Percentiles rank a stretch among this genome's conserved stretches.
phyloP scores from a whole-genome alignment of 345 rosid species.

The Populus davidiana region DNA sequence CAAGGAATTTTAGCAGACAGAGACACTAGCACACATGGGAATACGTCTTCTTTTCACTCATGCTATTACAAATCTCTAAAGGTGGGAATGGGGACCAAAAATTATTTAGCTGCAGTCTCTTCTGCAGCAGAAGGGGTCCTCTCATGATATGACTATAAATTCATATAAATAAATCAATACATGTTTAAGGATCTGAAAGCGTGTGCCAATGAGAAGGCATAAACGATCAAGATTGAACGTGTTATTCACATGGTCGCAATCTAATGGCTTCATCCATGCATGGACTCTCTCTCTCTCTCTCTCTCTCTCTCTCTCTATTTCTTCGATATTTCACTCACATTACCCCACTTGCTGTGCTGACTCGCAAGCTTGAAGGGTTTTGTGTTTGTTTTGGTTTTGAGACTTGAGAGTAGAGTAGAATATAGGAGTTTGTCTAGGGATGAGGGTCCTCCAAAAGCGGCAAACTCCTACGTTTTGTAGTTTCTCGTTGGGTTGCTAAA shows the following conservation, averaged over 20 bases:
- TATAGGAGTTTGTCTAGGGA: not conserved
- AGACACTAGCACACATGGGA: not conserved
- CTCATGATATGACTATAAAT: not conserved
- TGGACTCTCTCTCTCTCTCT: not conserved
- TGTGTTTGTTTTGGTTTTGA: conserved; percentile 26
- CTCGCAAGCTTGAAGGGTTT: conserved; percentile 19
- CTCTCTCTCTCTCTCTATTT: not conserved
- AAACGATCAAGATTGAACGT: conserved; percentile 8
- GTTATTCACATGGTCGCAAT: conserved; percentile 38
- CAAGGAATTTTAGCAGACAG: no score
- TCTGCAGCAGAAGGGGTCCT: not conserved
- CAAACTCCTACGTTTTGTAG: conserved; percentile 31
- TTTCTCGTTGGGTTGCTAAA: conserved; percentile 39
- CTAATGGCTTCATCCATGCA: not conserved
- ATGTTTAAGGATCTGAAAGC: not conserved
- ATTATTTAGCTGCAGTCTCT: not conserved
- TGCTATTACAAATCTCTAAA: no score
- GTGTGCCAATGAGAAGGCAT: conserved; percentile 7
- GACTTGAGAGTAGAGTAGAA: not conserved
- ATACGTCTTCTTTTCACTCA: not conserved
- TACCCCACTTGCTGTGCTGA: conserved; percentile 8
- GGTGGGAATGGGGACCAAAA: no score
- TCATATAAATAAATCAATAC: no score
- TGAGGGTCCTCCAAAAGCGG: conserved; percentile 11
- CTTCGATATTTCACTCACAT: no score